phyloP scores from a whole-genome alignment of 129 eudicot species.

The Centrapalus pauciflorus region DNA sequence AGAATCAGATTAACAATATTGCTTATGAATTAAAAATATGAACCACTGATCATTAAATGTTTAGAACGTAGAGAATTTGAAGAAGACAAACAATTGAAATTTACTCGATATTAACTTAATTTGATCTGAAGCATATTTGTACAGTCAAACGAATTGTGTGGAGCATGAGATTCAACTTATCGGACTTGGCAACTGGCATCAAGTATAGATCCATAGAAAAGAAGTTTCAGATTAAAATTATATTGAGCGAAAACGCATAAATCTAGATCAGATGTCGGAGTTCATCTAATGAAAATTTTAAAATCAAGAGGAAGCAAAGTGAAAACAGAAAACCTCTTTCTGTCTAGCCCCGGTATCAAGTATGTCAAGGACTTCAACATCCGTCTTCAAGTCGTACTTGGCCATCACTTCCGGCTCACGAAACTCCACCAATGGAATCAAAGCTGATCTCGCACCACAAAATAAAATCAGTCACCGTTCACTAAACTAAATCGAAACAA shows the following conservation, averaged over 20 bases:
- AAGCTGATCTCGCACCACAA: slow-evolving; percentile 31
- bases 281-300: not conserved
- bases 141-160: not conserved
- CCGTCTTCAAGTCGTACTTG: slow-evolving; percentile 46
- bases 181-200: not conserved
- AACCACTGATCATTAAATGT: not conserved
- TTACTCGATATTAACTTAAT: no score
- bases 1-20: no score
- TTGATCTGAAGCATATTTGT: no score
- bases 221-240: not conserved
- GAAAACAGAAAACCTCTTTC: slow-evolving; percentile 47
- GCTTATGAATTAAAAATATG: no score
- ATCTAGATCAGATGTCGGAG: not conserved
- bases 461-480: not conserved
- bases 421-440: slow-evolving; percentile 65
- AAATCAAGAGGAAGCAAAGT: not conserved
- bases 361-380: slow-evolving; percentile 57
- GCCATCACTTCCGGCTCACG: slow-evolving; percentile 64
- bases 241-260: not conserved
- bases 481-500: not conserved
- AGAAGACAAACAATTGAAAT: no score
- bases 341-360: slow-evolving; percentile 69
- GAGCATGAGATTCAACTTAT: not conserved
- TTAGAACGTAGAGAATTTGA: no score
- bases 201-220: not conserved